Percentiles rank a stretch among this genome's conserved stretches.
Conservation (phyloP, 164 flowering plant genomes). For the Paratinospora sagittata region DNA sequence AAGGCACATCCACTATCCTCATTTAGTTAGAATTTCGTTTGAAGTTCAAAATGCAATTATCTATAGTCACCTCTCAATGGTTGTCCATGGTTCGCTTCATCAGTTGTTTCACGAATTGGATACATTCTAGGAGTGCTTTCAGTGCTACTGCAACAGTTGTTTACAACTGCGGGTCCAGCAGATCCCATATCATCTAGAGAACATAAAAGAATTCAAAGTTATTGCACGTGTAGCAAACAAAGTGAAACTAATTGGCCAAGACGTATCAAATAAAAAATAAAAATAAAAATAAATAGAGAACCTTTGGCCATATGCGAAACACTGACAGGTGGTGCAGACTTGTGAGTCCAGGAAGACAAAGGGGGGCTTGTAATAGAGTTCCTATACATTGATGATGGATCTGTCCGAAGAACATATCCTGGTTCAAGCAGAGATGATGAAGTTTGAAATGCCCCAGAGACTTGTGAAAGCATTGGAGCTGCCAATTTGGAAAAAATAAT, state of each 20-base stretch:
- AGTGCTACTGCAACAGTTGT: conserved; percentile 54
- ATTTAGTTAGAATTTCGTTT: background rate
- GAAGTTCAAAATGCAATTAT: background rate
- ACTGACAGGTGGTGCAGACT: conserved; percentile 30
- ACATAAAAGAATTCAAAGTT: background rate
- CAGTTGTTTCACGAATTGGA: conserved; percentile 32
- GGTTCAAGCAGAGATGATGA: conserved; percentile 43
- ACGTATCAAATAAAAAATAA: background rate
- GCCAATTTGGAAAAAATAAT: conserved; percentile 14
- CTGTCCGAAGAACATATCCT: conserved; percentile 36
- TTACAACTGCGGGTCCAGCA: conserved; percentile 34
- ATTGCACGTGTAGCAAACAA: background rate
- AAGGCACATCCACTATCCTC: background rate
- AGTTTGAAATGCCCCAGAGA: conserved; percentile 36
- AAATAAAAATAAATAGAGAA: background rate
- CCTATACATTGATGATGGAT: conserved; percentile 44
- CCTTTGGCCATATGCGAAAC: conserved; percentile 44
- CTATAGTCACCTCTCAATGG: conserved; percentile 41
- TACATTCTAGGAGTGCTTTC: conserved; percentile 50
- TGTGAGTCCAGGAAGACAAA: conserved; percentile 50
- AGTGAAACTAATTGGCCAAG: background rate
- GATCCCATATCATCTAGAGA: conserved; percentile 31
- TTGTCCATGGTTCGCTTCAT: conserved; percentile 37
- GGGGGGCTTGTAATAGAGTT: conserved; percentile 35
- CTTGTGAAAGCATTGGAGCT: conserved; percentile 45